Base-by-base conservation (phyloP, 2,329 filamentous ascomycete species). In the Colletotrichum sp. region DNA sequence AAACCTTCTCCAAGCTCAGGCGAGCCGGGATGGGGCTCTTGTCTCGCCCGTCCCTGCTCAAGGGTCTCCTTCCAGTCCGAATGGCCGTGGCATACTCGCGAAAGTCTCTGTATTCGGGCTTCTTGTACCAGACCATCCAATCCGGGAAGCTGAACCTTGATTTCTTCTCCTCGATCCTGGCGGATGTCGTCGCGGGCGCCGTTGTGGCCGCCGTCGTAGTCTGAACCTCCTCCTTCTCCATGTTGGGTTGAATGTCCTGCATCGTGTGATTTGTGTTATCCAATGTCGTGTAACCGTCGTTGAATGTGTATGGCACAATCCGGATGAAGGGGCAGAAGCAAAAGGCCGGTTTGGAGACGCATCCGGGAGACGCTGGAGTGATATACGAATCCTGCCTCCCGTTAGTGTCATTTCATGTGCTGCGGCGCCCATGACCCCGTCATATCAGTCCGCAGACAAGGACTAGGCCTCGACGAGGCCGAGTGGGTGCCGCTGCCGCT, bases 111-210 rank as follows among this genome's bases (percentile, higher is more conserved):
- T 88, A 89, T 73, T 88, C 87, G 4, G 87, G 87, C 79, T 87
- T 88, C 81, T 87, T 88, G 80, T 89, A 89, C 87, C 87, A 89
- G 62, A 80, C 75, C 76, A 87, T 78, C 85, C 86, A 88, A 24
- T 79, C 67, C 5, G 79, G 82, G 18, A 82, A 68, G 49, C 68
- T 78, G 64, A 79, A 68, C 32, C 39, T 73, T 10, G 73, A 26
- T 36, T 66, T 8, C 32, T 34, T 57, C 9, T 52, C 24, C 59
- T 62, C 30, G 28, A 62, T 32, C n/a, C 59, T 62, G 28, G 59
- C 59, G 12, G 59, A 62, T 21, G 8, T n/a, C 30, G 59, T 16
- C 49, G 30, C n/a, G 16, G 18, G 18, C 9, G 18, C 18, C 44
- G 44, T 52, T 21, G 16, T 36, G n/a, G 57, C 57, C 26, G 26